Evolutionary conservation across 1,139 yeast genomes (phyloP), one percentile per base, ranked within the genome.

Genomic region (Diutina scorzettiae): DNA sequence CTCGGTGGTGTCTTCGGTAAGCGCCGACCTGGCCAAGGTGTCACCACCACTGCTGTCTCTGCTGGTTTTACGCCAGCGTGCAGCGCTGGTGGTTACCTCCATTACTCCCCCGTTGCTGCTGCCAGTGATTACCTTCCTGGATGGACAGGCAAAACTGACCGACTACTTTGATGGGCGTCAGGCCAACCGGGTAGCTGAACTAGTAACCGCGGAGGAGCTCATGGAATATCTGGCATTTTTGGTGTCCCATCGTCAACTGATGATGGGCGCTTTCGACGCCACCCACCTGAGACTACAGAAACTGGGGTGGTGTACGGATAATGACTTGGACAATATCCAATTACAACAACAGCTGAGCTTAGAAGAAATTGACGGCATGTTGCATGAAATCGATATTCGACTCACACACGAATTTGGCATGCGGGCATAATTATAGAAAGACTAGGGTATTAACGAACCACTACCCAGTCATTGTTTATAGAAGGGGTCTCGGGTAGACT

Each of bases 271-370:
- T 3, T 69, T 59, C 48, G 63, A 57, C 37, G 50, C 56, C 20
- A 63, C 73, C n/a, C 62, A 54, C 43, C 53, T 56, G 40, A 56
- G 65, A 43, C 57, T 69, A 45, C 45, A 51, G 23, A 59, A 58
- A 34, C 60, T 66, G 42, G 74, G 74, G 2, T 69, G 74, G 74
- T 67, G 72, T 48, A 66, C 72, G 2, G 53, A 52, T 29, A 66
- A 66, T 46, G 73, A 69, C 50, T 59, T 69, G 51, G 60, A 65
- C 46, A 67, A 66, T 52, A 55, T 66, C 42, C 63, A 59, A 48
- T 49, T 49, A 20, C 71, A 66, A 47, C 60, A 60, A 46, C 66
- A 62, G 47, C 46, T 60, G 12, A 56, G 62, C 24, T 44, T 56
- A 32, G 48, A 59, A 45, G 59, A 65, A 52, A 51, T 61, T 45